phyloP scores from a whole-genome alignment of 148 eudicot species.

The Tetragonia tetragonoides region DNA sequence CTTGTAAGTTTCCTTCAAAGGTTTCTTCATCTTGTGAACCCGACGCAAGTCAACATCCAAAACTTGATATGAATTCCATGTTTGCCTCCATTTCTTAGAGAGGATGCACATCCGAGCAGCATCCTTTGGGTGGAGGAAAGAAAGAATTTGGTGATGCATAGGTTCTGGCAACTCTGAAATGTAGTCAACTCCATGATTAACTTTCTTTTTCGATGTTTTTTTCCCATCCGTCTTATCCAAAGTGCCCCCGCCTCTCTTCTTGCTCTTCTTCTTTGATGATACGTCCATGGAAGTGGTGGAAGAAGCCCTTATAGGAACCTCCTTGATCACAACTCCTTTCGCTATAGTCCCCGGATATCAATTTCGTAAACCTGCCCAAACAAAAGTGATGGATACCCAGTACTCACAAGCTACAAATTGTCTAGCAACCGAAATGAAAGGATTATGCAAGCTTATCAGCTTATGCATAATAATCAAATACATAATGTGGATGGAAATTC shows the following conservation, averaged over 20 bases:
- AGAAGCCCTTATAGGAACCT: no score
- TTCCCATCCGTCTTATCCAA: neutral
- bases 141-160: constrained; percentile 21
- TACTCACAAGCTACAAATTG: no score
- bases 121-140: constrained; percentile 24
- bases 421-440: no score
- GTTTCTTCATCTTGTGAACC: neutral
- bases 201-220: constrained; percentile 12
- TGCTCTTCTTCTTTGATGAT: constrained; percentile 11
- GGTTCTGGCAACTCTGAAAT: constrained; percentile 23
- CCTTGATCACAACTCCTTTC: no score
- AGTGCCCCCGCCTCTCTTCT: constrained; percentile 5
- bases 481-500: no score
- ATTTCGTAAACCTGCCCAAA: no score
- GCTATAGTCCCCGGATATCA: no score
- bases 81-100: constrained; percentile 20
- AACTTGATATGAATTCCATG: constrained; percentile 18
- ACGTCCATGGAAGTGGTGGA: constrained; percentile 11
- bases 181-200: constrained; percentile 6
- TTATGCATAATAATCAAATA: no score
- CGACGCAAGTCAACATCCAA: constrained; percentile 23
- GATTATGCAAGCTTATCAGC: no score
- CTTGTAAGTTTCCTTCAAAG: neutral
- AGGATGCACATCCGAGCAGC: constrained; percentile 26
- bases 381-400: no score